Evolutionary conservation across 805 yeast genomes (phyloP), one percentile per base, ranked within the genome.

Genomic region (Candida adriatica): DNA sequence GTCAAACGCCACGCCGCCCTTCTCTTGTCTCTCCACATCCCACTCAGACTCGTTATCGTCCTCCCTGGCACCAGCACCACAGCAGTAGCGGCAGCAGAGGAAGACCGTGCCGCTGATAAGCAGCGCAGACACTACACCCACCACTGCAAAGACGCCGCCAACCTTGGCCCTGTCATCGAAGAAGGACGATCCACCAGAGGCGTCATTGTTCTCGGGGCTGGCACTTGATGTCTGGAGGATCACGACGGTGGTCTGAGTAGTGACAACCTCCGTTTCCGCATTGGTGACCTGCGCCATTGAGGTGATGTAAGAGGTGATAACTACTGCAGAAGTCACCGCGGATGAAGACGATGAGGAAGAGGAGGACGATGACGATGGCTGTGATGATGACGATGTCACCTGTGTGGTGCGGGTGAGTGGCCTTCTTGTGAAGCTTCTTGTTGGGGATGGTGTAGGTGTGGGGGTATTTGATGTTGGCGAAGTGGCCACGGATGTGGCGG

Each of bases 111-210:
- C 55, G 0, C 56, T 49, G 0, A 79, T 29, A 1, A 76, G 29
- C 1, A 64, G 71, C 0, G 70, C 45, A 0, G 58, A 68, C 2
- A 75, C 77, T 3, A 83, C 43, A 2, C 86, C 92, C 13, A 83
- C 92, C 1, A 72, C 87, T 2, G 80, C 70, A 55, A 82, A 82
- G 0, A 81, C 78, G 4, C 92, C 94, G 0, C 88, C 92, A 1
- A 83, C 90, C 47, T 78, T 79, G 1, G 87, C 90, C 30, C 66
- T 68, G 25, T 70, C 58, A 37, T 70, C 65, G 58, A 79, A 83
- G 52, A 79, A 82, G 17, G 31, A 48, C 23, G 33, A 18, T n/a
- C 24, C 18, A 27, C 24, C 13, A 13, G 25, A 23, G 13, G 9
- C 7, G 18, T 22, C 39, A 36, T 3, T 49, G 34, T 29, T 9